These are phyloP conservation scores for Fusarium algeriense DNA, from an alignment of 2,329 filamentous ascomycete genomes.

Conservation along the genomic window DNA sequence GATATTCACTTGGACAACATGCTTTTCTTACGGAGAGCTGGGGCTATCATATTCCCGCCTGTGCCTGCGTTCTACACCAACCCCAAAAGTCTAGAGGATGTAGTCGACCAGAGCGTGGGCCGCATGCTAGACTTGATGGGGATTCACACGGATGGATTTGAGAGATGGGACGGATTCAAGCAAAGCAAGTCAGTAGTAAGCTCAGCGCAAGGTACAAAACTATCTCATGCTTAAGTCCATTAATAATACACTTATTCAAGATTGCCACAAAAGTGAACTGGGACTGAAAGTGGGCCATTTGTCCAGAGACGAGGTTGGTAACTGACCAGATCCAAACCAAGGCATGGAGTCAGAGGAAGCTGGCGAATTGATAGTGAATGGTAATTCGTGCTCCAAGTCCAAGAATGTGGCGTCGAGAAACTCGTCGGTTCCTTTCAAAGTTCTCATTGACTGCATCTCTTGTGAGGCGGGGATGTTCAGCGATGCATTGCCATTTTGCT, in stretches of 20 bases:
- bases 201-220: no score
- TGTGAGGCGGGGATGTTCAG: background rate
- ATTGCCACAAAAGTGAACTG: background rate
- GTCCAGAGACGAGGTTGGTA: background rate
- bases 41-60: conserved; percentile 1
- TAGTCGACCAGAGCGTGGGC: background rate
- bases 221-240: background rate
- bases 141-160: background rate
- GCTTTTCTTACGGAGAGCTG: background rate
- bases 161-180: conserved; percentile 8
- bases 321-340: background rate
- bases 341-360: conserved; percentile 3
- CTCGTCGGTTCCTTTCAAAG: background rate
- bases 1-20: conserved; percentile 1
- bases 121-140: conserved; percentile 2
- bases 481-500: background rate
- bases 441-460: background rate
- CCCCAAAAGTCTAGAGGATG: background rate
- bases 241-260: background rate
- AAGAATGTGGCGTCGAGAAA: background rate
- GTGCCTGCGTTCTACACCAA: background rate
- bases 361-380: background rate
- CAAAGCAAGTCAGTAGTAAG: background rate
- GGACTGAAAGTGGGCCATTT: background rate
- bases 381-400: background rate